Base-by-base conservation (phyloP, 805 yeast species). In the Zygoascus tannicola region DNA sequence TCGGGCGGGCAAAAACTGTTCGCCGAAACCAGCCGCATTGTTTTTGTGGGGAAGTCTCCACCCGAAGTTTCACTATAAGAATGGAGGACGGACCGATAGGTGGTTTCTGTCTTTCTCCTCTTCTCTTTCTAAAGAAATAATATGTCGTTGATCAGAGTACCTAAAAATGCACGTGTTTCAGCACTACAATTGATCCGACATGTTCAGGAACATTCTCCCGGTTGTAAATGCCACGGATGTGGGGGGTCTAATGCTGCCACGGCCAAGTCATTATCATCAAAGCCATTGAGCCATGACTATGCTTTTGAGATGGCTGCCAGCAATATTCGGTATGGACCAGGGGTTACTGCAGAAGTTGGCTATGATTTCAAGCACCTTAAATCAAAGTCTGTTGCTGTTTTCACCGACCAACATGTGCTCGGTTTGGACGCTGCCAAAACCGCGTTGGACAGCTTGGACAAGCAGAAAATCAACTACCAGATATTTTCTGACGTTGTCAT, bases 301-400 rank as follows among this genome's bases (percentile, higher is more conserved):
- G 69, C 69, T 12, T 65, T 65, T 44, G 68, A 65, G 46, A 53
- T 65, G 61, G 68, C 69, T 5, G 64, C 68, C 3, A 56, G 62
- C 41, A 63, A 62, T 43, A 60, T 65, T 38, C 57, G 69, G 5
- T 65, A 57, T 39, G 69, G 69, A n/a, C 58, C 59, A 14, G 69
- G 69, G 4, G 66, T 55, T 16, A 65, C 69, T 8, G 38, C 50
- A 4, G 69, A 65, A 41, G 61, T 65, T 7, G 69, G 69, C 22
- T 50, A 58, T 53, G 69, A 65, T 40, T 60, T 65, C 47, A 56
- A 53, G 48, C 57, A 62, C 42, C 36, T 63, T 46, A 58, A 58
- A 2, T 59, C 52, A 33, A 46, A 56, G 30, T 51, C 52, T 26
- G 68, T 65, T 3, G 69, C 69, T 2, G 53, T 65, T 10, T 65